phyloP scores from a whole-genome alignment of 2,329 filamentous ascomycete species.

The Sporothrix pseudoabietina region DNA sequence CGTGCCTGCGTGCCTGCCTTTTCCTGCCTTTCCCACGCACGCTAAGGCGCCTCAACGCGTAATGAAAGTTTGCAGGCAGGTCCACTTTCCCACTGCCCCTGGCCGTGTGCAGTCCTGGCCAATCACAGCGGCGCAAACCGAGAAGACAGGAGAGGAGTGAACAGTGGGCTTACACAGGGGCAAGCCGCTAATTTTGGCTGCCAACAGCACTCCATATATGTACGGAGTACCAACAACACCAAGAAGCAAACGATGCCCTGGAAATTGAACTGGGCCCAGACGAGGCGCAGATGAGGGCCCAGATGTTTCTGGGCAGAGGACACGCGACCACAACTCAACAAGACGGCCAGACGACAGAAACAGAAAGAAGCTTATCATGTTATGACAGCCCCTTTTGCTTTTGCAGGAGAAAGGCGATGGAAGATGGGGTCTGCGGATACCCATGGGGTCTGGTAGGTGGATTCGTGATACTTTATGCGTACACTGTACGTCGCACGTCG shows the following conservation, averaged over 20 bases:
- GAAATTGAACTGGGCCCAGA: constrained; percentile 2
- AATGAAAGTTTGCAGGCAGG: constrained; percentile 19
- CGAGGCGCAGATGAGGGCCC: no score
- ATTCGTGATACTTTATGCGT: neutral
- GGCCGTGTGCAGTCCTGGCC: neutral
- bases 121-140: no score
- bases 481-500: no score
- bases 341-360: neutral
- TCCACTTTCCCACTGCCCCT: constrained; percentile 3
- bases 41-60: constrained; percentile 10
- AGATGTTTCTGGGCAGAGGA: neutral
- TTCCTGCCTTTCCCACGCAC: neutral
- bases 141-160: neutral
- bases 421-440: neutral
- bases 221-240: neutral
- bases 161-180: constrained; percentile 15
- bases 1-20: neutral
- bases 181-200: neutral
- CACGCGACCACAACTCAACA: constrained; percentile 6
- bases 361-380: neutral
- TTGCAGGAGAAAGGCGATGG: neutral
- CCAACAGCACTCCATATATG: neutral
- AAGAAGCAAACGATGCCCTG: neutral
- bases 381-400: neutral
- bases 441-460: neutral